Conservation (phyloP, 2,329 filamentous ascomycete species). For the Torrubiellomyces zombiae region DNA sequence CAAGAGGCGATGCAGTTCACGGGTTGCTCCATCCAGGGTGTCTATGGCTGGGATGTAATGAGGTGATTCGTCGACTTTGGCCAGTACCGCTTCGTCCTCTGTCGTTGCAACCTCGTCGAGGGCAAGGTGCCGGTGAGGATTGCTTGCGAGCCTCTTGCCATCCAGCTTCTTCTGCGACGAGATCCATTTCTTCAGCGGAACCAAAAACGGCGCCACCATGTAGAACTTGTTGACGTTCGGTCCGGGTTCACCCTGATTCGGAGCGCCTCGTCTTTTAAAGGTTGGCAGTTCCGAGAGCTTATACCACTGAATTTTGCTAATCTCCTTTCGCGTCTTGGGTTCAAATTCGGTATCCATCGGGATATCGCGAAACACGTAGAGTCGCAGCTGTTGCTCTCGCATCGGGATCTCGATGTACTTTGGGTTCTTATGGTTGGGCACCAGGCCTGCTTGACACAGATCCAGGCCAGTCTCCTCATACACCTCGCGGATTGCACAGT, state of each 20-base stretch:
- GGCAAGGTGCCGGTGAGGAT: constrained; percentile 20
- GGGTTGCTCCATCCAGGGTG: constrained; percentile 32
- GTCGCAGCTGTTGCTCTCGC: constrained; percentile 78
- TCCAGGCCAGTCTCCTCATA: constrained; percentile 94
- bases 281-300: constrained; percentile 76
- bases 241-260: constrained; percentile 38
- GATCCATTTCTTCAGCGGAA: constrained; percentile 79
- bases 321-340: constrained; percentile 86
- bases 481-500: constrained; percentile 86
- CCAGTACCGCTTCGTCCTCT: constrained; percentile 40
- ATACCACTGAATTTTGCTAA: constrained; percentile 95
- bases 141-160: constrained; percentile 25
- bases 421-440: constrained; percentile 52
- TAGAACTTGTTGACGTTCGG: constrained; percentile 78
- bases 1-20: constrained; percentile 36
- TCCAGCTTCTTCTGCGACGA: constrained; percentile 66
- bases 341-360: constrained; percentile 78
- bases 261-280: constrained; percentile 50
- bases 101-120: constrained; percentile 42
- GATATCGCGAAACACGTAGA: constrained; percentile 83
- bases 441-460: constrained; percentile 55
- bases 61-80: constrained; percentile 15
- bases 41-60: constrained; percentile 24
- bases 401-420: constrained; percentile 82
- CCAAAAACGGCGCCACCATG: constrained; percentile 90